These are phyloP conservation scores for Neckera pumila DNA, from an alignment of 225 moss, liverwort and hornwort genomes.

Conservation along the genomic window DNA sequence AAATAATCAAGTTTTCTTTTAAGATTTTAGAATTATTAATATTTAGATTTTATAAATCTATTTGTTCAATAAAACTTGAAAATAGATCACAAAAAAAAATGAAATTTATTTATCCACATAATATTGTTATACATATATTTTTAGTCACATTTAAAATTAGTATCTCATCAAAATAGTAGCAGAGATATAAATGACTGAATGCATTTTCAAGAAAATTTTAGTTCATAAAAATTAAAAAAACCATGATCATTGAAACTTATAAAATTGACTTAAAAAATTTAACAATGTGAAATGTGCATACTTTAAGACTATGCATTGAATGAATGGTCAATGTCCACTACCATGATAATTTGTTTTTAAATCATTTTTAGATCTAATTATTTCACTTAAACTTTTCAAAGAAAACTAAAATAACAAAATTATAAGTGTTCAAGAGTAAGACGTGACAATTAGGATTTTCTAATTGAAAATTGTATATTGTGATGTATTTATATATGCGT, in stretches of 20 bases:
- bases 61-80: not conserved
- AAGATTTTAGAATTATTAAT: too few species aligned
- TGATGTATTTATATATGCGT: not conserved
- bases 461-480: rapidly evolving
- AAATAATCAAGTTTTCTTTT: not conserved
- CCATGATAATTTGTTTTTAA: not conserved
- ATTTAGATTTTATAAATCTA: not conserved
- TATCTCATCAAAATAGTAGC: not conserved
- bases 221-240: too few species aligned
- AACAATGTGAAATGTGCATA: not conserved
- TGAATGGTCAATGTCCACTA: not conserved
- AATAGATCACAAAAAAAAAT: not conserved
- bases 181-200: not conserved
- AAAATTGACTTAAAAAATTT: too few species aligned
- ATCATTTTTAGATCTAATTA: not conserved
- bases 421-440: not conserved
- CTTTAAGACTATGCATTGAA: not conserved
- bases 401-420: not conserved
- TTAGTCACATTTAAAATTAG: not conserved
- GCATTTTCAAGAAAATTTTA: not conserved
- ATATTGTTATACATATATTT: not conserved
- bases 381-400: not conserved
- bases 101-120: not conserved
- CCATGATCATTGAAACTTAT: too few species aligned
- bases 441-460: too few species aligned